These are phyloP conservation scores for Blastomyces parvus DNA, from an alignment of 2,329 filamentous ascomycete genomes.

Conservation along the genomic window DNA sequence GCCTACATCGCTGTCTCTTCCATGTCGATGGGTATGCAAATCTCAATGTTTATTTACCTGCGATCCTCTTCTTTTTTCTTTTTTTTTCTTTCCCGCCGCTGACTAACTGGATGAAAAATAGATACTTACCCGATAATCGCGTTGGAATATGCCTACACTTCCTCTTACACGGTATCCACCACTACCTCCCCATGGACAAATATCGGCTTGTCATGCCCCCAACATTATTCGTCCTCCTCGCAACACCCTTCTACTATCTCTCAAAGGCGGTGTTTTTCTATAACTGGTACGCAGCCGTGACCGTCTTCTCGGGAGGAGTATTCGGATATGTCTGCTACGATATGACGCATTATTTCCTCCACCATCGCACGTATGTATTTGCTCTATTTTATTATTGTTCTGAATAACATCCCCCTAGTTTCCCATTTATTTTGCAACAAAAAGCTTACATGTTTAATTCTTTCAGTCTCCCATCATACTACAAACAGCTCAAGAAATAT, in stretches of 20 bases:
- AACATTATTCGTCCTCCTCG: slow-evolving; percentile 71
- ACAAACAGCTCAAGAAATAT: slow-evolving; percentile 90
- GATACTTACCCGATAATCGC: slow-evolving; percentile 82
- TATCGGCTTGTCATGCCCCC: slow-evolving; percentile 97
- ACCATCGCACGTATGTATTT: slow-evolving; percentile 67
- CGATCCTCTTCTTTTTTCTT: neutral
- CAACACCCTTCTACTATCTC: slow-evolving; percentile 84
- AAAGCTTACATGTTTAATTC: slow-evolving; percentile 9
- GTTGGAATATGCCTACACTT: slow-evolving; percentile 83
- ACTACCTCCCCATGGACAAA: slow-evolving; percentile 98
- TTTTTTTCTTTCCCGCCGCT: too few species aligned
- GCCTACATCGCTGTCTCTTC: slow-evolving; percentile 82
- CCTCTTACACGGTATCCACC: slow-evolving; percentile 89
- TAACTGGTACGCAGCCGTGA: slow-evolving; percentile 71
- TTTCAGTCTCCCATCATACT: slow-evolving; percentile 68
- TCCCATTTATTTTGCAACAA: neutral
- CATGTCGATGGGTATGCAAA: slow-evolving; percentile 75
- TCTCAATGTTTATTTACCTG: neutral
- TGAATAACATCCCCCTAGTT: neutral
- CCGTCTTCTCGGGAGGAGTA: slow-evolving; percentile 78
- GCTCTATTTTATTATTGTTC: neutral
- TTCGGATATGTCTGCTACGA: slow-evolving; percentile 97
- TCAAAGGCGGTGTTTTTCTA: slow-evolving; percentile 73
- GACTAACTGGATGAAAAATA: slow-evolving; percentile 31
- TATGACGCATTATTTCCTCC: slow-evolving; percentile 95